phyloP scores from a whole-genome alignment of 2,329 filamentous ascomycete genomes.

The Fusarium bactridioides region DNA sequence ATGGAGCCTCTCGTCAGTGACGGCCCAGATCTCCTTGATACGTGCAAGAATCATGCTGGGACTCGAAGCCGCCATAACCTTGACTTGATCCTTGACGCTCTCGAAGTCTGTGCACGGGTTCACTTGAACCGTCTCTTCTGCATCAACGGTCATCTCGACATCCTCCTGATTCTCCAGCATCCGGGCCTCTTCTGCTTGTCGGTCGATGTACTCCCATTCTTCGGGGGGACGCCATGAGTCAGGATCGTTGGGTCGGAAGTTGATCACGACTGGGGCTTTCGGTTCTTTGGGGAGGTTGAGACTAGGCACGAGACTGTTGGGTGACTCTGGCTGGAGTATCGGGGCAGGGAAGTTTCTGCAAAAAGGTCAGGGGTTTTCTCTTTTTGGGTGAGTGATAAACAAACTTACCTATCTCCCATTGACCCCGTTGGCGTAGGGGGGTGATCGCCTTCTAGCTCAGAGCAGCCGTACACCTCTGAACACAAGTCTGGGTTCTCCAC shows the following conservation, averaged over 20 bases:
- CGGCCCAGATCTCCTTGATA: slow-evolving; percentile 52
- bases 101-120: not conserved
- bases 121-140: not conserved
- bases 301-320: slow-evolving; percentile 8
- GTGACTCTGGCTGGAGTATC: slow-evolving; percentile 29
- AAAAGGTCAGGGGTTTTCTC: not conserved
- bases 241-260: slow-evolving; percentile 47
- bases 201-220: slow-evolving; percentile 50
- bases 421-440: slow-evolving; percentile 25
- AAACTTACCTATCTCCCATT: slow-evolving; percentile 7
- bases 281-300: slow-evolving; percentile 2
- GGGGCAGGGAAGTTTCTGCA: slow-evolving; percentile 16
- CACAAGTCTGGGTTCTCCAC: slow-evolving; percentile 15
- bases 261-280: slow-evolving; percentile 25
- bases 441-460: slow-evolving; percentile 23
- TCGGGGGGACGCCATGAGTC: slow-evolving; percentile 57
- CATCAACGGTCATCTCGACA: not conserved
- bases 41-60: slow-evolving; percentile 59
- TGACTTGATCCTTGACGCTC: slow-evolving; percentile 22
- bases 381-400: not conserved
- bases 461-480: slow-evolving; percentile 30
- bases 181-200: not conserved
- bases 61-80: slow-evolving; percentile 31
- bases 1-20: slow-evolving; percentile 14
- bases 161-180: not conserved